Percentiles rank a stretch among this genome's conserved stretches.
phyloP scores from a whole-genome alignment of 2,329 filamentous ascomycete genomes.

The Xylariaceae sp. region DNA sequence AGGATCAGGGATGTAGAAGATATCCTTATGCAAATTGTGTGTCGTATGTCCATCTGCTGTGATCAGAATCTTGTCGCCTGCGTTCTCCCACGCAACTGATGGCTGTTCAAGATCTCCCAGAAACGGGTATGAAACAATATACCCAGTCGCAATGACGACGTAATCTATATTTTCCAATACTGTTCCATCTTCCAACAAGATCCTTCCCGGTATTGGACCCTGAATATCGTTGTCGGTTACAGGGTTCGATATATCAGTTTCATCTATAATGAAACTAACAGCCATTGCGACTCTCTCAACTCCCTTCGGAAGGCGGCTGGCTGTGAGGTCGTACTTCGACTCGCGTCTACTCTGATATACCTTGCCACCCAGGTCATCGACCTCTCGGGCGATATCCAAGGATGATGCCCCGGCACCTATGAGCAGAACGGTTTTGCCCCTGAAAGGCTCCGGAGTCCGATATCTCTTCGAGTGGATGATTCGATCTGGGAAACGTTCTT shows the following conservation, averaged over 20 bases:
- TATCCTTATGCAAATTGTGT: slow-evolving; percentile 73
- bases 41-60: slow-evolving; percentile 65
- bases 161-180: slow-evolving; percentile 62
- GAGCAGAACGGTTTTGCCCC: slow-evolving; percentile 56
- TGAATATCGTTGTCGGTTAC: slow-evolving; percentile 26
- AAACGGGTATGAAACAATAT: slow-evolving; percentile 71
- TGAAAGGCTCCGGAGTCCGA: slow-evolving; percentile 63
- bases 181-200: slow-evolving; percentile 59
- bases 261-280: slow-evolving; percentile 49
- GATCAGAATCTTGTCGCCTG: slow-evolving; percentile 60
- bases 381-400: slow-evolving; percentile 50
- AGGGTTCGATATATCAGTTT: slow-evolving; percentile 28
- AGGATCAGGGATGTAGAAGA: slow-evolving; percentile 73
- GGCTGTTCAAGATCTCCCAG: slow-evolving; percentile 57
- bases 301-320: slow-evolving; percentile 58
- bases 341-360: slow-evolving; percentile 61
- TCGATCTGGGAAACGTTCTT: slow-evolving; percentile 54
- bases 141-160: slow-evolving; percentile 71
- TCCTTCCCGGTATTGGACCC: slow-evolving; percentile 53
- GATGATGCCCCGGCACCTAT: slow-evolving; percentile 59
- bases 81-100: slow-evolving; percentile 48
- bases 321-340: slow-evolving; percentile 64
- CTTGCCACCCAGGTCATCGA: slow-evolving; percentile 44
- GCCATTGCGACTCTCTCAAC: slow-evolving; percentile 60
- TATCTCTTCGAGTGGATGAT: slow-evolving; percentile 77